Evolutionary conservation across 805 yeast genomes (phyloP).

Genomic region (Candida coleopterorum): DNA sequence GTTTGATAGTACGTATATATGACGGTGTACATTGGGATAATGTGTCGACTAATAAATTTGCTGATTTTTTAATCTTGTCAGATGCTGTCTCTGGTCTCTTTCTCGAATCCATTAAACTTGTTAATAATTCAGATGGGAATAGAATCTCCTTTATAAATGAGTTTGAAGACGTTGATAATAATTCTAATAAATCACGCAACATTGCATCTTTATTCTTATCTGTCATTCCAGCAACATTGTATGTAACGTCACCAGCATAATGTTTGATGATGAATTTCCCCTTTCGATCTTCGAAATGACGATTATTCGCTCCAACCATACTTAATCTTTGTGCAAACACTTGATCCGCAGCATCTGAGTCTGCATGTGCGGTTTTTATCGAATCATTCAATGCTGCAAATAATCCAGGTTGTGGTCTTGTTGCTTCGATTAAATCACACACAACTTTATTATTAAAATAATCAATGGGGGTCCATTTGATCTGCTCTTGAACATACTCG

Average conservation of each 20-base stretch:
- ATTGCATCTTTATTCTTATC: conserved; percentile 95
- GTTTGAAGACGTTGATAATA: conserved; percentile 69
- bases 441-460: conserved; percentile 95
- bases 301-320: conserved; percentile 68
- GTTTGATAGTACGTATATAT: conserved; percentile 95
- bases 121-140: conserved; percentile 36
- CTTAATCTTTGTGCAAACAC: conserved; percentile 89
- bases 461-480: conserved; percentile 95
- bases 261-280: conserved; percentile 88
- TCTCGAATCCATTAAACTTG: conserved; percentile 48
- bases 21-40: conserved; percentile 90
- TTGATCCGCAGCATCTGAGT: conserved; percentile 93
- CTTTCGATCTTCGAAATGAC: conserved; percentile 85
- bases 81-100: conserved; percentile 93
- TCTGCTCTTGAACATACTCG: conserved; percentile 91
- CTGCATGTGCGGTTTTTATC: conserved; percentile 97
- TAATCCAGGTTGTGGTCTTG: conserved; percentile 87
- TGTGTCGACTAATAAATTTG: conserved; percentile 85
- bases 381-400: conserved; percentile 97
- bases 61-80: conserved; percentile 88
- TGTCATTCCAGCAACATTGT: conserved; percentile 85
- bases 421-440: conserved; percentile 91
- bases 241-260: conserved; percentile 97
- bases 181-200: conserved; percentile 79
- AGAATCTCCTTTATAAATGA: conserved; percentile 55